phyloP scores from a whole-genome alignment of 1,139 yeast genomes.

The Martiniozyma asiatica region DNA sequence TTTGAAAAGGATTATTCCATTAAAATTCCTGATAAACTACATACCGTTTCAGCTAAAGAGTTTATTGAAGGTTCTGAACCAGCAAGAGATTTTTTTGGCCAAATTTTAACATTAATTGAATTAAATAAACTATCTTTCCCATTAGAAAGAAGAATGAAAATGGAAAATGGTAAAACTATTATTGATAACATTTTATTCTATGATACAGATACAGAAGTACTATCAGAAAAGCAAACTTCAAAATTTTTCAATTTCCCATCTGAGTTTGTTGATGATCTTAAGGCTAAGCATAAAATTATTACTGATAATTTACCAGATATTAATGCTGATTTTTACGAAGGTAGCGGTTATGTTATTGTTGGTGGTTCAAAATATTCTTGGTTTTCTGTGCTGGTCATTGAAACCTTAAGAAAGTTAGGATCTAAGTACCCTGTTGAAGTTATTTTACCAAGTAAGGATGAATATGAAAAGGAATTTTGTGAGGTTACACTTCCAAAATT shows the following conservation, averaged over 20 bases:
- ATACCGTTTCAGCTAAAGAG: conserved; percentile 14
- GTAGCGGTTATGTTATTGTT: conserved; percentile 67
- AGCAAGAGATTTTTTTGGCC: conserved; percentile 18
- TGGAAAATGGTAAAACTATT: conserved; percentile 21
- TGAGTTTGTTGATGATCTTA: conserved; percentile 16
- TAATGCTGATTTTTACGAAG: conserved; percentile 30
- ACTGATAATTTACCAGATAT: conserved; percentile 14
- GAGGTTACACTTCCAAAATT: conserved; percentile 30
- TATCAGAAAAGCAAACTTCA: conserved; percentile 16
- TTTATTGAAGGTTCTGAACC: conserved; percentile 18
- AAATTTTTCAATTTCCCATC: conserved; percentile 14
- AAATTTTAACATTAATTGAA: conserved; percentile 17
- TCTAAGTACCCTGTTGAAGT: conserved; percentile 63
- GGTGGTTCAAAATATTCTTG: conserved; percentile 75
- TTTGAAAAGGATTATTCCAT: conserved; percentile 8
- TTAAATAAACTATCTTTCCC: conserved; percentile 19
- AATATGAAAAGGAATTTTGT: conserved; percentile 35
- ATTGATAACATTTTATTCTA: conserved; percentile 18
- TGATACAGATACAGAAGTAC: conserved; percentile 14
- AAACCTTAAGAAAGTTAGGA: conserved; percentile 50
- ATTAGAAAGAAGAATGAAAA: conserved; percentile 16
- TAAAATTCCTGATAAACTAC: conserved; percentile 12
- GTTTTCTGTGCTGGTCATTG: conserved; percentile 53
- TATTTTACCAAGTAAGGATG: conserved; percentile 33
- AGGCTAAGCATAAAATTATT: conserved; percentile 14